Conservation (phyloP, 163 green algal species). For the Coccomyxa subellipsoidea region DNA sequence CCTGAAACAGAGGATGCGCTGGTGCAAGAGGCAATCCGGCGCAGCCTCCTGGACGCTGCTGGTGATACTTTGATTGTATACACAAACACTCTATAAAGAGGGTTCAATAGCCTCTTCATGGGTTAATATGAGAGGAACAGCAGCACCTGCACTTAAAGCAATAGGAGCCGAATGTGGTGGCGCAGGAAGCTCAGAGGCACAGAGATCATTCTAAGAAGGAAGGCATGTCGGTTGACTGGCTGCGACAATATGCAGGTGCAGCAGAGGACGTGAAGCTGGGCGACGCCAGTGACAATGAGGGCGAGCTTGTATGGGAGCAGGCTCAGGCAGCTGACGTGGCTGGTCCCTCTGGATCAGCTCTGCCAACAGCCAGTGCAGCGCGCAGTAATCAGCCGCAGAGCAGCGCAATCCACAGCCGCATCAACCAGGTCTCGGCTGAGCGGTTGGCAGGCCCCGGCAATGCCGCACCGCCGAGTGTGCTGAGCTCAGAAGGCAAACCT, state of each 20-base stretch:
- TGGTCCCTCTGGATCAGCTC: neutral
- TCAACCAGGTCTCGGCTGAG: neutral
- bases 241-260: no score
- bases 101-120: no score
- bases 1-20: slow-evolving; percentile 43
- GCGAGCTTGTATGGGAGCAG: neutral
- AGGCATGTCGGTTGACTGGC: no score
- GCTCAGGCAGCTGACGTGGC: neutral
- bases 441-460: neutral
- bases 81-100: no score
- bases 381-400: neutral
- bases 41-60: slow-evolving; percentile 43
- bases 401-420: neutral
- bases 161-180: no score
- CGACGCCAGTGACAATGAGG: neutral
- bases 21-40: slow-evolving; percentile 67
- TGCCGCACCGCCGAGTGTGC: neutral
- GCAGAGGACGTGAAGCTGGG: no score
- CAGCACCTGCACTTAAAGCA: no score
- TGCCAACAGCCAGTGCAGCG: neutral
- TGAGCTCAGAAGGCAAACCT: no score
- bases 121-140: no score
- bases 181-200: no score
- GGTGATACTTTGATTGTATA: no score
- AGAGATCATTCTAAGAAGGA: no score